Base-by-base conservation (phyloP, 78 protist species). In the Guillardia theta region DNA sequence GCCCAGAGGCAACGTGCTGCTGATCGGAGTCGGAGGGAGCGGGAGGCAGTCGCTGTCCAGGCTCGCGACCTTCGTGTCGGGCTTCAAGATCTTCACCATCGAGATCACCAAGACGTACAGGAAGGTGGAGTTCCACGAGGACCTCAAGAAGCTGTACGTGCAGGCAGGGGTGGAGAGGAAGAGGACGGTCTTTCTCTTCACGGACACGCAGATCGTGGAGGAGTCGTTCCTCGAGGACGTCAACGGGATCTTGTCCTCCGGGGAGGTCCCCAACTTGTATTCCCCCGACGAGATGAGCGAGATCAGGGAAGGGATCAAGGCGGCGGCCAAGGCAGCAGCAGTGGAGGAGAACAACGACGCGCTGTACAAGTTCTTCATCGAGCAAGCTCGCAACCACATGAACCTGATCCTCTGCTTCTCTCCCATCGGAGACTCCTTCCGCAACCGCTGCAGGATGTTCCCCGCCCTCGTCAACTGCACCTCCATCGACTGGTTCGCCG, bases 1-100 rank as follows among this genome's bases (percentile, higher is more conserved):
- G 97, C 97, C 98, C 18, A 78, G 47, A 39, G 99, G 99, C 53
- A 97, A 99, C 54, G 97, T 97, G 0, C 88, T 99, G 87, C 95
- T 98, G 53, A 95, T 99, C 33, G 99, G 99, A 27, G 97, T 98
- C 37, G 98, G 98, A 0, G 99, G 99, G 22, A 92, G 97, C 12
- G 99, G 99, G 15, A 92, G 98, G 33, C 96, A 94, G 83, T 37
- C 47, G 46, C 95, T 95, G 92, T 92, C 95, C 46, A 76, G 95
- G 48, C 64, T 95, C 47, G 95, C 95, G 46, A 90, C 95, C 43
- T 93, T 27, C 58, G 15, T 95, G 44, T n/a, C 47, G 33, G 97
- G 64, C 27, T 37, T 33, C 78, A 54, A 92, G 41, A 0, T 96
- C 39, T 97, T 96, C 93, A 6, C 8, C 37, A 80, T 96, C 58